Evolutionary conservation across 1,284 basidiomycete genomes (phyloP).

Genomic region (Fomitopsis palustris): DNA sequence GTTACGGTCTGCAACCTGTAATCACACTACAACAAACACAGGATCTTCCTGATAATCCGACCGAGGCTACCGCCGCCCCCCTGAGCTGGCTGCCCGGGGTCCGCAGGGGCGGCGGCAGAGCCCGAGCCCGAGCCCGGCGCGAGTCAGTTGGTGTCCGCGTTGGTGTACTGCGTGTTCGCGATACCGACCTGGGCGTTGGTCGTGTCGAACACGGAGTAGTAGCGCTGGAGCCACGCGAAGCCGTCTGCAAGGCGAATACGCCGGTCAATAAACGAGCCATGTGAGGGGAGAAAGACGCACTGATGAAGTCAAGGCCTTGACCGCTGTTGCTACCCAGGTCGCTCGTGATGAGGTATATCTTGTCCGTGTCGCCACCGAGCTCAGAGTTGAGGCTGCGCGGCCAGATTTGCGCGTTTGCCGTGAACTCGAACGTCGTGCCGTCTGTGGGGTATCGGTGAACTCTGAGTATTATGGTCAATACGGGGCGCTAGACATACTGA

Average conservation of each 20-base stretch:
- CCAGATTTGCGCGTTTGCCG: conserved; percentile 59
- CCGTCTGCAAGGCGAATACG: conserved; percentile 23
- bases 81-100: neutral
- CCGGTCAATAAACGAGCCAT: conserved; percentile 3
- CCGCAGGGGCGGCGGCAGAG: neutral
- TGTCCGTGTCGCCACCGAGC: conserved; percentile 45
- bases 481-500: conserved; percentile 32
- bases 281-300: conserved; percentile 24
- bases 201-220: conserved; percentile 66
- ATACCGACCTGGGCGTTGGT: conserved; percentile 45
- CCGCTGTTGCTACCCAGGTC: conserved; percentile 40
- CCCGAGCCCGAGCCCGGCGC: conserved; percentile 2
- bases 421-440: conserved; percentile 39
- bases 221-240: conserved; percentile 47
- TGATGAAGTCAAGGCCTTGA: conserved; percentile 33
- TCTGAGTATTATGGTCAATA: neutral
- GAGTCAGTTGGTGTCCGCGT: conserved; percentile 37
- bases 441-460: conserved; percentile 14
- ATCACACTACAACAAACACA: neutral
- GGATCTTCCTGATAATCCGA: neutral
- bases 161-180: conserved; percentile 41
- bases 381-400: conserved; percentile 47
- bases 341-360: conserved; percentile 51
- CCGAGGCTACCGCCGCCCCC: neutral
- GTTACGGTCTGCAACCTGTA: neutral